phyloP scores from a whole-genome alignment of 1,284 basidiomycete species.

The Pascua sp. region DNA sequence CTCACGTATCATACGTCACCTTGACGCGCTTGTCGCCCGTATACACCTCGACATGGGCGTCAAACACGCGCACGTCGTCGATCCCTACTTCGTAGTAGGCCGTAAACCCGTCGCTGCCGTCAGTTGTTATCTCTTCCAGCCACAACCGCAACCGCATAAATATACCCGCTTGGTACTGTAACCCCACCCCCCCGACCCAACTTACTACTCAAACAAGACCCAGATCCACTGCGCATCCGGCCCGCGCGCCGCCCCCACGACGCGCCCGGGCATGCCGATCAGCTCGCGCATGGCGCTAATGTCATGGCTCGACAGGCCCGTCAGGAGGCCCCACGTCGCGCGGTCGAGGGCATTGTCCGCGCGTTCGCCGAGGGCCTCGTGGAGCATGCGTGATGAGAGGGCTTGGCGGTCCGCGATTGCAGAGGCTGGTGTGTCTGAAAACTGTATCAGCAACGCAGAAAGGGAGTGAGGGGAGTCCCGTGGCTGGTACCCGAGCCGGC shows the following conservation, averaged over 20 bases:
- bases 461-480: slow-evolving; percentile 1
- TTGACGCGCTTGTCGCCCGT: slow-evolving; percentile 47
- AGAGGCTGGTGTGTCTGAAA: slow-evolving; percentile 36
- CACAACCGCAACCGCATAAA: too few species aligned
- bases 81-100: slow-evolving; percentile 47
- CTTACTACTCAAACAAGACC: slow-evolving; percentile 16
- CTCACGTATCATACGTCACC: slow-evolving; percentile 49
- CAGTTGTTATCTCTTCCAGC: too few species aligned
- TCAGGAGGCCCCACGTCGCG: slow-evolving; percentile 40
- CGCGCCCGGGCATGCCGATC: slow-evolving; percentile 42
- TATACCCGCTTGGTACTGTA: too few species aligned
- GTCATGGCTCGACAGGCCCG: slow-evolving; percentile 47
- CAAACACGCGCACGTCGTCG: slow-evolving; percentile 49
- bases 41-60: slow-evolving; percentile 51
- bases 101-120: slow-evolving; percentile 28
- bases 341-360: slow-evolving; percentile 26
- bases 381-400: slow-evolving; percentile 13
- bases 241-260: slow-evolving; percentile 29
- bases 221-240: slow-evolving; percentile 10
- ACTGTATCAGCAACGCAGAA: slow-evolving; percentile 22
- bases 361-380: slow-evolving; percentile 28
- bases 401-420: slow-evolving; percentile 20
- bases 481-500: neutral
- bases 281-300: slow-evolving; percentile 51
- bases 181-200: neutral